Conservation (phyloP, 805 yeast species). For the Blastobotrys parvus region DNA sequence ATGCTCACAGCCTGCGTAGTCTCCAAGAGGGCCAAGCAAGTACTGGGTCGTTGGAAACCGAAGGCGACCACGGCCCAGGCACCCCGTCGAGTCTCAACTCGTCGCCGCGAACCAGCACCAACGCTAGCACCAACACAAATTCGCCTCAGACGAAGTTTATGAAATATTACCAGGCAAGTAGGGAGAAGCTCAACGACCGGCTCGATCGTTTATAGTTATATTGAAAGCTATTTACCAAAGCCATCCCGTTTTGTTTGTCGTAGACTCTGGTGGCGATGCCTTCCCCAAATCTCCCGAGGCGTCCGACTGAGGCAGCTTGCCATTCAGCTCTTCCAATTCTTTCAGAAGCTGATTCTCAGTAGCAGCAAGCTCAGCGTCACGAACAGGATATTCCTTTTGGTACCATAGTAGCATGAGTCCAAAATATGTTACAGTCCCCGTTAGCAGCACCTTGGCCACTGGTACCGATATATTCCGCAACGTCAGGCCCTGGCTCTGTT, state of each 20-base stretch:
- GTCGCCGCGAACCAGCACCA: background rate
- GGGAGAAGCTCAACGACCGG: slow-evolving; percentile 14
- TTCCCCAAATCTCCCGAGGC: background rate
- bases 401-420: slow-evolving; percentile 15
- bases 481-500: background rate
- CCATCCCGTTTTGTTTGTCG: background rate
- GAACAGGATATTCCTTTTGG: slow-evolving; percentile 1
- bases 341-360: background rate
- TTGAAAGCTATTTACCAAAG: no score
- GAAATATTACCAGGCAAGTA: slow-evolving; percentile 14
- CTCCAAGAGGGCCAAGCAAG: slow-evolving; percentile 1
- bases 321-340: background rate
- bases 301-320: background rate
- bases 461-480: slow-evolving; percentile 4
- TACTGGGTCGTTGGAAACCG: background rate
- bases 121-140: background rate
- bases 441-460: slow-evolving; percentile 9
- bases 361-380: background rate
- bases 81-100: background rate
- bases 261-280: background rate
- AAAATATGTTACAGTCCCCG: slow-evolving; percentile 11
- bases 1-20: slow-evolving; percentile 7
- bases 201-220: slow-evolving; percentile 2
- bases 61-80: background rate
- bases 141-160: slow-evolving; percentile 9